These are phyloP conservation scores for Echria macrotheca DNA, from an alignment of 495 filamentous ascomycete genomes.

Conservation along the genomic window DNA sequence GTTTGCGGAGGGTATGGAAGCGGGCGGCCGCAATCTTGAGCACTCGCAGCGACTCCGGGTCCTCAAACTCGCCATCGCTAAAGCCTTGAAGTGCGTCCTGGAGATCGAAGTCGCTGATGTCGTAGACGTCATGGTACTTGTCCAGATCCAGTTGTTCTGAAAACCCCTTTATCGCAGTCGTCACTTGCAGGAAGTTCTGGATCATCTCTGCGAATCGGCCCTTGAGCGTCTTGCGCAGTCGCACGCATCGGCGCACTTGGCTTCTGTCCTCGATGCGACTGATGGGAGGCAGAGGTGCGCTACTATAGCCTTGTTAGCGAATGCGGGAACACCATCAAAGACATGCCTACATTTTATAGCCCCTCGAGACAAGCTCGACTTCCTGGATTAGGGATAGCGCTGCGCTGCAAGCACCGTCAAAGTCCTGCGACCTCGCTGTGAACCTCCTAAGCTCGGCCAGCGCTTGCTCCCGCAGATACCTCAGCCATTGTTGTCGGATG, in stretches of 20 bases:
- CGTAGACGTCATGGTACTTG: slow-evolving; percentile 88
- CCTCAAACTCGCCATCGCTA: slow-evolving; percentile 58
- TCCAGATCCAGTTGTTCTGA: slow-evolving; percentile 74
- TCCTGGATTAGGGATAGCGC: slow-evolving; percentile 88
- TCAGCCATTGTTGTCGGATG: slow-evolving; percentile 75
- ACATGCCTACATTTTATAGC: slow-evolving; percentile 74
- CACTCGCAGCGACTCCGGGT: slow-evolving; percentile 69
- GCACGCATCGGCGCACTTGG: slow-evolving; percentile 70
- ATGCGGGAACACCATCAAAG: background rate
- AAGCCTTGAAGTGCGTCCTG: slow-evolving; percentile 59
- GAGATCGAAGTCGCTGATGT: slow-evolving; percentile 75
- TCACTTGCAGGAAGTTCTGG: slow-evolving; percentile 61
- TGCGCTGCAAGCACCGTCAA: slow-evolving; percentile 73
- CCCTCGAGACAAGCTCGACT: slow-evolving; percentile 89
- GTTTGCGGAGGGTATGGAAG: slow-evolving; percentile 71
- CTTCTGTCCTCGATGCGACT: slow-evolving; percentile 72
- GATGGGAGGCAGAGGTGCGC: slow-evolving; percentile 78
- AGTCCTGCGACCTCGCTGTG: slow-evolving; percentile 70
- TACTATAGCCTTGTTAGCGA: slow-evolving; percentile 53
- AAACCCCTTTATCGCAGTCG: slow-evolving; percentile 60
- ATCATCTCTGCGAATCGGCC: slow-evolving; percentile 64
- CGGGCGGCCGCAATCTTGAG: slow-evolving; percentile 75
- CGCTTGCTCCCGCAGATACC: slow-evolving; percentile 72
- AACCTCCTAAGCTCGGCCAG: slow-evolving; percentile 68
- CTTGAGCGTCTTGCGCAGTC: slow-evolving; percentile 69